phyloP scores from a whole-genome alignment of 176 grass and related monocot genomes.

The Dactylis glomerata region DNA sequence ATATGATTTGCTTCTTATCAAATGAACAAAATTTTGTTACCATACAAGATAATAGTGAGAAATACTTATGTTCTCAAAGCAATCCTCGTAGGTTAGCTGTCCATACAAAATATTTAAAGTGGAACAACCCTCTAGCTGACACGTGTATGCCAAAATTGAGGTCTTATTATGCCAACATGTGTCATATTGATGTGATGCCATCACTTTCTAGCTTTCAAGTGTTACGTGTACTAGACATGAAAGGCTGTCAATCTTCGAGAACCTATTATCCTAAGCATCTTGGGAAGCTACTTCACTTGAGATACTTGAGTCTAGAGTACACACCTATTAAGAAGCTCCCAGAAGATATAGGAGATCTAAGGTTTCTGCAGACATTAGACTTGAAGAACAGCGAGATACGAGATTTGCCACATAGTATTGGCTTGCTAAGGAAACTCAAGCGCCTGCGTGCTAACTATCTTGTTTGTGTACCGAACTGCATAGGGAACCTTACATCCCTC shows the following conservation, averaged over 20 bases:
- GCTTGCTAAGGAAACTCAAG: too few relatives aligned
- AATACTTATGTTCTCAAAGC: background rate
- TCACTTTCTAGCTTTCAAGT: background rate
- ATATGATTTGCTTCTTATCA: too few relatives aligned
- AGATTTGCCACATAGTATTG: too few relatives aligned
- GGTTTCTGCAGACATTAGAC: too few relatives aligned
- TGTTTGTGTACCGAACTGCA: too few relatives aligned
- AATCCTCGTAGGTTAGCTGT: background rate
- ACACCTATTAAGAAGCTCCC: background rate
- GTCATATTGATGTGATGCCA: background rate
- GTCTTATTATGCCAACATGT: background rate
- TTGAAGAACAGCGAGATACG: too few relatives aligned
- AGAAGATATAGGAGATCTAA: conserved; percentile 1
- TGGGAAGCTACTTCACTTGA: background rate
- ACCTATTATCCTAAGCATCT: background rate
- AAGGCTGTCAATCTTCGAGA: background rate
- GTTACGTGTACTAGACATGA: background rate
- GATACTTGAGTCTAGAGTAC: background rate
- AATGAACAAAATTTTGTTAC: too few relatives aligned
- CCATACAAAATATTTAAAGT: background rate
- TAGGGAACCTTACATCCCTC: too few relatives aligned
- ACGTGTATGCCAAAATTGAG: background rate
- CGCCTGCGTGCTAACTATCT: too few relatives aligned
- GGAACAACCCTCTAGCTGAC: background rate
- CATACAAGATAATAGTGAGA: background rate